Percentiles rank a stretch among this genome's conserved stretches.
Conservation (phyloP, 768 basidiomycete genomes). For the Russula sp. region DNA sequence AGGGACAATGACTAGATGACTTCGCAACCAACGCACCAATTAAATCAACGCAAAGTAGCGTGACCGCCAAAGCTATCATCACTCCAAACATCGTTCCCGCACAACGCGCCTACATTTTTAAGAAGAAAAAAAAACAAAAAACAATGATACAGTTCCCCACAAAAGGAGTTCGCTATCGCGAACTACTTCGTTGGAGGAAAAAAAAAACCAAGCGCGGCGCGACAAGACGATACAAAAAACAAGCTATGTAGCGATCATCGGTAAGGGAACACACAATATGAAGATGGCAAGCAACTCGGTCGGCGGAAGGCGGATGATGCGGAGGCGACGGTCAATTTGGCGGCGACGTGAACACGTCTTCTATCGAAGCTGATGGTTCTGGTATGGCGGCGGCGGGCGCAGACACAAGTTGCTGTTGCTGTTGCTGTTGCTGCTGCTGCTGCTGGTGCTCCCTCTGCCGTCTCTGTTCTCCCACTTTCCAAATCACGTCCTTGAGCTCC, state of each 20-base stretch:
- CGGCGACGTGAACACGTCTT: constrained; percentile 12
- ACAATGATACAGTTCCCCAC: not conserved
- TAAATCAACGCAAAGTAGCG: not conserved
- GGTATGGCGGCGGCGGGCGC: too few relatives aligned
- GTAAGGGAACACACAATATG: not conserved
- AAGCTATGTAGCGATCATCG: not conserved
- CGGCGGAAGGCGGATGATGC: not conserved
- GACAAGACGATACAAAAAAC: not conserved
- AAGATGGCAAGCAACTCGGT: not conserved
- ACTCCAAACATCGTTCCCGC: not conserved
- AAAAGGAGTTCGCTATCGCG: not conserved
- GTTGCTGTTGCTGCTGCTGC: constrained; percentile 24
- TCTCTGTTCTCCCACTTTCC: constrained; percentile 73
- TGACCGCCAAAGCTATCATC: not conserved
- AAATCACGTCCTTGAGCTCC: constrained; percentile 81
- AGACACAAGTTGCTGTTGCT: not conserved
- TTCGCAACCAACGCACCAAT: too few relatives aligned
- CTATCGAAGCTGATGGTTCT: not conserved
- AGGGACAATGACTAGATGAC: too few relatives aligned
- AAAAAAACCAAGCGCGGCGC: not conserved
- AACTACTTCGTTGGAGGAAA: not conserved
- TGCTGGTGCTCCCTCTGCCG: constrained; percentile 30
- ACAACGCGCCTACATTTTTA: not conserved
- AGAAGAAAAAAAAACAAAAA: not conserved
- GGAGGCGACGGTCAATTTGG: not conserved